Percentiles rank a stretch among this genome's conserved stretches.
Conservation (phyloP, 352 stramenopile species). For the Phytophthora europaea region DNA sequence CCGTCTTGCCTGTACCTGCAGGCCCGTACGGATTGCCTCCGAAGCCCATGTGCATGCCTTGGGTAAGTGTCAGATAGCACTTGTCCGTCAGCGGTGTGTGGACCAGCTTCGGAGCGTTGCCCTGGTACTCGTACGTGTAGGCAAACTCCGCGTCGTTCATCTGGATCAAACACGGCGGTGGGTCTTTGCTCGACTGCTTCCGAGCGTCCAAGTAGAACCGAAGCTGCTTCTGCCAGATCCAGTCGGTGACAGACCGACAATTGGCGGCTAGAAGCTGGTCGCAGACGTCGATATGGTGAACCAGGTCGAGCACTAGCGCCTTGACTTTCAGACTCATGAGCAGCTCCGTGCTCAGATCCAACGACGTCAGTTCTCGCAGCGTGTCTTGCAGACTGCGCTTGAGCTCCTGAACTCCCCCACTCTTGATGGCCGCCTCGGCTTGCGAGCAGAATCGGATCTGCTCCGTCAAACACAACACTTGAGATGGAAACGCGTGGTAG, state of each 20-base stretch:
- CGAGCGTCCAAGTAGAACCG: slow-evolving; percentile 87
- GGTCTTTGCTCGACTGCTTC: slow-evolving; percentile 48
- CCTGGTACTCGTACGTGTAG: slow-evolving; percentile 97
- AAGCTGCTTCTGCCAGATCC: slow-evolving; percentile 96
- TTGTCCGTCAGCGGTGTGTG: slow-evolving; percentile 96
- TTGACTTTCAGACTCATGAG: slow-evolving; percentile 96
- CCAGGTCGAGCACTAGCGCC: slow-evolving; percentile 94
- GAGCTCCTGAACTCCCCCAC: slow-evolving; percentile 72
- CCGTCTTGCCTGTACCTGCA: slow-evolving; percentile 95
- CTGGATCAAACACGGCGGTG: slow-evolving; percentile 52
- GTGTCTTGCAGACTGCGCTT: slow-evolving; percentile 77
- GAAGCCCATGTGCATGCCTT: slow-evolving; percentile 95
- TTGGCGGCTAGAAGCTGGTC: slow-evolving; percentile 84
- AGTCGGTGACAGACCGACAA: slow-evolving; percentile 73
- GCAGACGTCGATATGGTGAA: slow-evolving; percentile 97
- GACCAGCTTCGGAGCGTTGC: slow-evolving; percentile 94
- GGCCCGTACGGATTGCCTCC: slow-evolving; percentile 95
- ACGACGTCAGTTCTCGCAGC: slow-evolving; percentile 73
- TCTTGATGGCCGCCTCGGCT: slow-evolving; percentile 88
- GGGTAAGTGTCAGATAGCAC: slow-evolving; percentile 95
- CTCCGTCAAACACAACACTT: slow-evolving; percentile 94
- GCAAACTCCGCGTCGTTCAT: slow-evolving; percentile 90
- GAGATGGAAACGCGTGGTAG: slow-evolving; percentile 91
- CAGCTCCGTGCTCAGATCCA: slow-evolving; percentile 89
- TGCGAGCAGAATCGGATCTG: slow-evolving; percentile 94